phyloP scores from a whole-genome alignment of 352 stramenopile genomes.

The Pythium scleroteichum region DNA sequence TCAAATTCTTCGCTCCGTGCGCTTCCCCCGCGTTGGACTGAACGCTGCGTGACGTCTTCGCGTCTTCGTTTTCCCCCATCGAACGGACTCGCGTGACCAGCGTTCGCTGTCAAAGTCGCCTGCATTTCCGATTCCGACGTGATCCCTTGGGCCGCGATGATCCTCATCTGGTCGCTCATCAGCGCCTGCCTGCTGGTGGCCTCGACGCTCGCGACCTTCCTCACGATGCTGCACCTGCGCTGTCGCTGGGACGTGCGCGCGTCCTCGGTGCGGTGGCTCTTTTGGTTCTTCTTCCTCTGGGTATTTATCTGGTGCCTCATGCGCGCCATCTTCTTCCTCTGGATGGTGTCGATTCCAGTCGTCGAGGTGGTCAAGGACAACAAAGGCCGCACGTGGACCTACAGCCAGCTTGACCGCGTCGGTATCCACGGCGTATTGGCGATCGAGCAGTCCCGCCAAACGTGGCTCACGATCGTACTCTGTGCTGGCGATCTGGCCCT shows the following conservation, averaged over 20 bases:
- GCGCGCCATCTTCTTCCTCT: constrained; percentile 49
- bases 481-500: constrained; percentile 52
- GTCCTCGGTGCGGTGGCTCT: constrained; percentile 58
- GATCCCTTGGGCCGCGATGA: not conserved
- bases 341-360: constrained; percentile 10
- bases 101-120: no score
- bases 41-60: not conserved
- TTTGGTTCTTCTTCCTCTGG: constrained; percentile 62
- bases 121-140: no score
- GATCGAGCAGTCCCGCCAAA: constrained; percentile 19
- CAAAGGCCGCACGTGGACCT: constrained; percentile 3
- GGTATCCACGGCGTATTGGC: constrained; percentile 43
- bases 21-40: constrained; percentile 19
- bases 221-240: constrained; percentile 27
- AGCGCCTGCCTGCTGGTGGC: not conserved
- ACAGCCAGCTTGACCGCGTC: constrained; percentile 45
- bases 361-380: constrained; percentile 16
- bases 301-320: constrained; percentile 45
- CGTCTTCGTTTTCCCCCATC: no score
- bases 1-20: no score
- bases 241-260: constrained; percentile 26
- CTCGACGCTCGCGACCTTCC: constrained; percentile 18
- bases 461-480: constrained; percentile 38
- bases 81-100: no score
- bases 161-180: constrained; percentile 4